Percentiles rank a stretch among this genome's conserved stretches.
Conservation (phyloP, 2,329 filamentous ascomycete genomes). For the Byssoonygena ceratinophila region DNA sequence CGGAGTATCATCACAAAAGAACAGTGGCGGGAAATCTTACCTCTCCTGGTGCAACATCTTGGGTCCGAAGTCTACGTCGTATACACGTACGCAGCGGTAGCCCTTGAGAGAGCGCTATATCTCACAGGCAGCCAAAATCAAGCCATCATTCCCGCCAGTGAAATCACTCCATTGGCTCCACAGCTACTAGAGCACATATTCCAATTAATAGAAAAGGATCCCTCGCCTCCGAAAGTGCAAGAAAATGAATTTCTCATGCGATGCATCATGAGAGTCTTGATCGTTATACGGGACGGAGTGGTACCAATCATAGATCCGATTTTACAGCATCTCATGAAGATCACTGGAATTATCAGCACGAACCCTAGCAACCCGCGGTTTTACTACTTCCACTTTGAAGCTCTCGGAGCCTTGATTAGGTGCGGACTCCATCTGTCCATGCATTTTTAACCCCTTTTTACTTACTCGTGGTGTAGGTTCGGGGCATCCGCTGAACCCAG, state of each 20-base stretch:
- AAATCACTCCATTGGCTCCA: constrained; percentile 71
- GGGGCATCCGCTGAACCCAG: constrained; percentile 57
- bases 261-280: constrained; percentile 93
- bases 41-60: constrained; percentile 81
- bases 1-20: constrained; percentile 84
- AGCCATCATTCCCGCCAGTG: constrained; percentile 66
- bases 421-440: constrained; percentile 21
- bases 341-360: constrained; percentile 81
- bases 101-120: constrained; percentile 84
- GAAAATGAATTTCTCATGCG: constrained; percentile 99
- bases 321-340: constrained; percentile 73
- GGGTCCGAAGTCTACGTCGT: constrained; percentile 88
- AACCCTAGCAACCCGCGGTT: constrained; percentile 97
- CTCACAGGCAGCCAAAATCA: constrained; percentile 65
- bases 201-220: constrained; percentile 75
- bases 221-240: constrained; percentile 80
- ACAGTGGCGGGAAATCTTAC: constrained; percentile 83
- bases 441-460: neutral
- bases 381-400: constrained; percentile 98
- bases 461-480: constrained; percentile 38
- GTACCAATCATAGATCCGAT: constrained; percentile 63
- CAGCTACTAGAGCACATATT: constrained; percentile 85
- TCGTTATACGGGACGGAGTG: constrained; percentile 80
- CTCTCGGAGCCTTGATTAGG: constrained; percentile 76
- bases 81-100: constrained; percentile 93